Evolutionary conservation across 169 alveolate genomes (phyloP).

Genomic region (Eimeria maxima): DNA sequence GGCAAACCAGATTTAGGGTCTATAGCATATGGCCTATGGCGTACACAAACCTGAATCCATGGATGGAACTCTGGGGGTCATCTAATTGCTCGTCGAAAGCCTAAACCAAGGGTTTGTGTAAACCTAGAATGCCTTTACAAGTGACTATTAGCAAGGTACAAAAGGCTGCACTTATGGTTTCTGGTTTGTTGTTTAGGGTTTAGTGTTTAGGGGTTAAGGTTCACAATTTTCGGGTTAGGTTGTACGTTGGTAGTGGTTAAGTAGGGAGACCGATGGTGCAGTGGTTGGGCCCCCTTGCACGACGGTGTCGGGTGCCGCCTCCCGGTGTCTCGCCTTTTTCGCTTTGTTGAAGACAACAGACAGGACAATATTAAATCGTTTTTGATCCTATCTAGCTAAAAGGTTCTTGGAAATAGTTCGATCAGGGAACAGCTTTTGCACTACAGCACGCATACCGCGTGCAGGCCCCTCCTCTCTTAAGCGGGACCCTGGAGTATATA

Average conservation of each 20-base stretch:
- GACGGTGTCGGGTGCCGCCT: neutral
- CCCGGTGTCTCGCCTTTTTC: neutral
- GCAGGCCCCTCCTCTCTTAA: too few species aligned
- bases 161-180: neutral
- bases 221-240: neutral
- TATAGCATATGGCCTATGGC: too few species aligned
- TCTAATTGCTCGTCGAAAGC: too few species aligned
- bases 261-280: neutral
- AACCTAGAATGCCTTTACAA: too few species aligned
- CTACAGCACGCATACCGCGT: too few species aligned
- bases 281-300: neutral
- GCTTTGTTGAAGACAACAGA: neutral
- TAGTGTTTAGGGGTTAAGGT: neutral
- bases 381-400: neutral
- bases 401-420: neutral
- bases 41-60: too few species aligned
- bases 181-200: neutral
- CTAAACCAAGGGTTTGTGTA: too few species aligned
- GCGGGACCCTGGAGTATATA: too few species aligned
- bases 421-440: neutral
- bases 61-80: too few species aligned
- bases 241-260: neutral
- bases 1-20: neutral
- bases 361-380: neutral
- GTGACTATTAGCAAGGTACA: neutral